phyloP scores from a whole-genome alignment of 169 alveolate genomes.

The Babesia bigemina region DNA sequence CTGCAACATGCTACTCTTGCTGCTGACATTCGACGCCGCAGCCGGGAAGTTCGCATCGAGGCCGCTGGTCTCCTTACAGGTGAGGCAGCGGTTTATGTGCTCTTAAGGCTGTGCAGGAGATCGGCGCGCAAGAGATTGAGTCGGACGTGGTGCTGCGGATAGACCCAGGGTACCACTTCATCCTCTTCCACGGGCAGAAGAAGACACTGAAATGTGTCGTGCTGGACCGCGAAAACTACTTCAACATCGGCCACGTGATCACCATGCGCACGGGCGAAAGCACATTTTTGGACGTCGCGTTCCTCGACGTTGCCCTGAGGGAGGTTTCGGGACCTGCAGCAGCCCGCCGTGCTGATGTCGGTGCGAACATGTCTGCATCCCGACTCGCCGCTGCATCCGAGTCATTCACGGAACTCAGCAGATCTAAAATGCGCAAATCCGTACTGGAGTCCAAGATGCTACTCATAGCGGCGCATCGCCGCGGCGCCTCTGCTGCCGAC shows the following conservation, averaged over 20 bases:
- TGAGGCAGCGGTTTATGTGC: not conserved
- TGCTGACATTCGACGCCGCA: conserved; percentile 53
- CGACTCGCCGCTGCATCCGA: conserved; percentile 4
- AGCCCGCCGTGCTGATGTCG: not conserved
- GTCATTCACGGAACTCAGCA: not conserved
- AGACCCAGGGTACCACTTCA: conserved; percentile 50
- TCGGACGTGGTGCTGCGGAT: conserved; percentile 40
- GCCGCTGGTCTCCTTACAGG: conserved; percentile 53
- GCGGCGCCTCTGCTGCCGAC: conserved; percentile 1
- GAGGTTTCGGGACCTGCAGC: not conserved
- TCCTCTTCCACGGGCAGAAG: conserved; percentile 52
- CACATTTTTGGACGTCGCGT: conserved; percentile 48
- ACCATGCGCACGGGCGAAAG: conserved; percentile 58
- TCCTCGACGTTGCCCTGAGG: conserved; percentile 27
- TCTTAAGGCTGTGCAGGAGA: conserved; percentile 28
- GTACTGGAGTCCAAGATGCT: conserved; percentile 51
- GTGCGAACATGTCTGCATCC: not conserved
- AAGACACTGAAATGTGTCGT: conserved; percentile 53
- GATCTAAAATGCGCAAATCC: not conserved
- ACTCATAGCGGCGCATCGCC: conserved; percentile 13
- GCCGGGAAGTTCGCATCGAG: conserved; percentile 17
- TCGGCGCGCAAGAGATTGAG: conserved; percentile 15
- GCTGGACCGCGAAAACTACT: conserved; percentile 46
- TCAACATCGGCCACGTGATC: conserved; percentile 46
- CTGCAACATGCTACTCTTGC: conserved; percentile 23